Evolutionary conservation across 805 yeast species (phyloP).

Genomic region (Zygoascus ofunaensis): DNA sequence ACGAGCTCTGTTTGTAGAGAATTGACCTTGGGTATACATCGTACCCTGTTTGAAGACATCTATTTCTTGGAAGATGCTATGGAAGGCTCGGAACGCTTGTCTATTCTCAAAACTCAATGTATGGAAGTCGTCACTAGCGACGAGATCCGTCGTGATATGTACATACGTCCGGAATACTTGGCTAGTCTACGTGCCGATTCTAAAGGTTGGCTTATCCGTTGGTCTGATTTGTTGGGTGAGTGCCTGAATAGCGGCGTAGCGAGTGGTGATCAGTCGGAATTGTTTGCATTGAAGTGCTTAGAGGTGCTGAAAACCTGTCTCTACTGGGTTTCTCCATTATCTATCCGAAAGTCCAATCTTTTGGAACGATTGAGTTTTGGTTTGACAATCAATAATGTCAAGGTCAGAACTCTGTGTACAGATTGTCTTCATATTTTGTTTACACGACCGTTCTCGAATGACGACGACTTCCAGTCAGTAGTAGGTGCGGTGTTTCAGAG

Average conservation of each 20-base stretch:
- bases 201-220: slow-evolving; percentile 81
- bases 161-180: slow-evolving; percentile 54
- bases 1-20: slow-evolving; percentile 57
- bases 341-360: slow-evolving; percentile 58
- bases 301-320: slow-evolving; percentile 83
- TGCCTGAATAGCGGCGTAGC: slow-evolving; percentile 31
- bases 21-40: slow-evolving; percentile 62
- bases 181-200: slow-evolving; percentile 54
- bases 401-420: slow-evolving; percentile 71
- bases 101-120: slow-evolving; percentile 71
- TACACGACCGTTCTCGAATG: slow-evolving; percentile 61
- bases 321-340: slow-evolving; percentile 80
- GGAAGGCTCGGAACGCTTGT: slow-evolving; percentile 69
- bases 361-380: slow-evolving; percentile 54
- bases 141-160: slow-evolving; percentile 48
- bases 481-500: slow-evolving; percentile 69
- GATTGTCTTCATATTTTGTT: slow-evolving; percentile 86
- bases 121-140: slow-evolving; percentile 75
- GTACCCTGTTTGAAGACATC: slow-evolving; percentile 88
- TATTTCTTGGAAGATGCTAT: slow-evolving; percentile 80
- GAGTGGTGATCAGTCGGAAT: slow-evolving; percentile 29
- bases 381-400: slow-evolving; percentile 41
- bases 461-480: slow-evolving; percentile 64
- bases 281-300: slow-evolving; percentile 56
- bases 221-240: slow-evolving; percentile 47